phyloP scores from a whole-genome alignment of 2,329 filamentous ascomycete genomes.

The Alternaria sp. region DNA sequence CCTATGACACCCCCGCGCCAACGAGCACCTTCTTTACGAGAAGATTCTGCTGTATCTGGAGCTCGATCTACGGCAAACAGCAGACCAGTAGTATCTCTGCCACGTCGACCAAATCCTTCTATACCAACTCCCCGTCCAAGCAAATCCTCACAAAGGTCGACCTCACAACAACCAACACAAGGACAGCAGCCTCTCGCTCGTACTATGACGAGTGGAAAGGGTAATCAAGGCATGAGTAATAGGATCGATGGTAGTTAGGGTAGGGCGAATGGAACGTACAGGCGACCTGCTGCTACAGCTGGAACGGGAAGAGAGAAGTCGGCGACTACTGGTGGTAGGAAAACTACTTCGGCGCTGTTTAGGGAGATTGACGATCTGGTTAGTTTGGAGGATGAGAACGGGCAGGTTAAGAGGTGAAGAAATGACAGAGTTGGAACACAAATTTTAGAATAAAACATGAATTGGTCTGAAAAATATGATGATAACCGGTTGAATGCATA shows the following conservation, averaged over 20 bases:
- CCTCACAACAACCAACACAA: slow-evolving; percentile 7
- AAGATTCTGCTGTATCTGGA: slow-evolving; percentile 16
- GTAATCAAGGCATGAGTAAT: slow-evolving; percentile 26
- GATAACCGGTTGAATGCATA: background rate
- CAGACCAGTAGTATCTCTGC: background rate
- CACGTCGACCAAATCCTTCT: background rate
- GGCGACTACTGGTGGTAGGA: slow-evolving; percentile 14
- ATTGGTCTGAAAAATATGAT: background rate
- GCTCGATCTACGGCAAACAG: background rate
- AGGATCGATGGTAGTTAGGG: slow-evolving; percentile 12
- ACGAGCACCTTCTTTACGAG: slow-evolving; percentile 2
- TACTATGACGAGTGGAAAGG: slow-evolving; percentile 34
- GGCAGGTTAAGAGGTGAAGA: background rate
- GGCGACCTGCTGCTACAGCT: background rate
- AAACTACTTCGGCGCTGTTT: slow-evolving; percentile 39
- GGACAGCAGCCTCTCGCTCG: slow-evolving; percentile 24
- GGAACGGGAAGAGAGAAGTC: slow-evolving; percentile 2
- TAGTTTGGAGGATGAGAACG: slow-evolving; percentile 14
- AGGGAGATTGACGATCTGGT: slow-evolving; percentile 44
- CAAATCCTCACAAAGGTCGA: background rate
- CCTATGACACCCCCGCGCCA: slow-evolving; percentile 18
- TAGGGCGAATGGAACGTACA: background rate
- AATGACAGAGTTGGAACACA: background rate
- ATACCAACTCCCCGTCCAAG: background rate
- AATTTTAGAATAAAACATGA: background rate